Conservation (phyloP, 2,329 filamentous ascomycete species). For the Cordyceps militaris region DNA sequence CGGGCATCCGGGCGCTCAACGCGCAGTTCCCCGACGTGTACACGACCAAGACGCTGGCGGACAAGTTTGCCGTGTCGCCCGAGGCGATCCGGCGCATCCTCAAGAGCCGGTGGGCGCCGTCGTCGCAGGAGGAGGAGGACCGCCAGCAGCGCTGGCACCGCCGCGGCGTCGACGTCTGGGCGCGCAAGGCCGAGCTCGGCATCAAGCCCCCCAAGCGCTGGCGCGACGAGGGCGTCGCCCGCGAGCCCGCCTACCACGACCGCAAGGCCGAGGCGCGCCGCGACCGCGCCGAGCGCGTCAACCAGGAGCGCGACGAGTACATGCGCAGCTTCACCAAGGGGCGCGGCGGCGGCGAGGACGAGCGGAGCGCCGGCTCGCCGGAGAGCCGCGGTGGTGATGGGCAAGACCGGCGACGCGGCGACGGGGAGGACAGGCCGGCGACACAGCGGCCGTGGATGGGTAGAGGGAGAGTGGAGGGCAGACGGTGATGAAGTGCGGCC, state of each 20-base stretch:
- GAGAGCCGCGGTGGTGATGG: neutral
- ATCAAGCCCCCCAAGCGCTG: conserved; percentile 55
- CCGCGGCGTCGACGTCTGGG: conserved; percentile 54
- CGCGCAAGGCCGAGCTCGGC: conserved; percentile 51
- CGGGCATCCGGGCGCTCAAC: conserved; percentile 82
- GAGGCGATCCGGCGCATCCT: conserved; percentile 86
- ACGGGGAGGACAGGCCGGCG: neutral
- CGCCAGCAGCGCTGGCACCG: conserved; percentile 56
- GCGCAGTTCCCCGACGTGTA: conserved; percentile 69
- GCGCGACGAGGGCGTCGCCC: conserved; percentile 47
- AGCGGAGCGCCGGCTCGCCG: neutral
- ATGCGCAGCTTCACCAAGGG: conserved; percentile 16
- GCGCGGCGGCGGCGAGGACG: neutral
- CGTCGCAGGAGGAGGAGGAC: conserved; percentile 48
- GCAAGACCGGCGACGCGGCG: neutral
- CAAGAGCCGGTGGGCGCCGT: conserved; percentile 66
- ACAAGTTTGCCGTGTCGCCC: conserved; percentile 76
- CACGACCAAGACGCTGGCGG: conserved; percentile 64
- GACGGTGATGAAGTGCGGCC: neutral
- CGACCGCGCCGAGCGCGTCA: neutral
- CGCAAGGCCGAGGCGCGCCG: conserved; percentile 23
- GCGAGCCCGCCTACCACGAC: conserved; percentile 36
- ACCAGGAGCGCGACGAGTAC: conserved; percentile 22
- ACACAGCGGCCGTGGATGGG: neutral
- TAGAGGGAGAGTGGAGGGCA: neutral